Evolutionary conservation across 2,329 filamentous ascomycete species (phyloP).

Genomic region (Thermothelomyces thermophilus): DNA sequence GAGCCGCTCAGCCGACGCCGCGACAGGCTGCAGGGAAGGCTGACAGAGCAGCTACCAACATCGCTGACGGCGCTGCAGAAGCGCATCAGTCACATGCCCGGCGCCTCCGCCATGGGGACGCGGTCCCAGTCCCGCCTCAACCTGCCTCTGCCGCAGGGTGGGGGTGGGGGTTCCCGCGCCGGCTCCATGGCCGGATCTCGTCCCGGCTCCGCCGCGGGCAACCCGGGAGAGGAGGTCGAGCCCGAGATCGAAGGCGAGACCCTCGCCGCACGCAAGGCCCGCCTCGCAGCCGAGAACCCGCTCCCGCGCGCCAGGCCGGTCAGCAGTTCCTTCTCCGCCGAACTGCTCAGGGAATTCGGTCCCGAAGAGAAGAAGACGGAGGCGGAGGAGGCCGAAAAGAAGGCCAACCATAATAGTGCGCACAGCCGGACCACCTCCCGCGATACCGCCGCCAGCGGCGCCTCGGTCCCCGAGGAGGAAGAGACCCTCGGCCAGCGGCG

Average conservation of each 20-base stretch:
- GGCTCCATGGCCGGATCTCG: constrained; percentile 23
- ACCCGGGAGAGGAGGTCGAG: constrained; percentile 28
- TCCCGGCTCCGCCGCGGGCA: constrained; percentile 20
- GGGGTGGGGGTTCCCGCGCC: constrained; percentile 14
- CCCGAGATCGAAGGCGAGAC: constrained; percentile 59
- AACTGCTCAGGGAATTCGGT: constrained; percentile 61
- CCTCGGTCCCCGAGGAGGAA: constrained; percentile 46
- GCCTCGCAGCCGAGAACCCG: constrained; percentile 50
- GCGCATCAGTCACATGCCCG: constrained; percentile 40
- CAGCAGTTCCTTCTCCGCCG: constrained; percentile 59
- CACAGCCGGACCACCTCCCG: constrained; percentile 11
- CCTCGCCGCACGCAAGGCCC: constrained; percentile 56
- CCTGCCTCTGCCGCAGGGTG: constrained; percentile 11
- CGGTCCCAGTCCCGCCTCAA: constrained; percentile 25
- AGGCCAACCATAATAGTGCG: constrained; percentile 14
- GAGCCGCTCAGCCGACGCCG: constrained; percentile 77
- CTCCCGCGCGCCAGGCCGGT: constrained; percentile 52
- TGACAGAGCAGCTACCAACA: constrained; percentile 28
- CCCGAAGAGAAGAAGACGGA: constrained; percentile 37
- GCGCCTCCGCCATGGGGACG: constrained; percentile 24
- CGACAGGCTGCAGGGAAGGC: constrained; percentile 63
- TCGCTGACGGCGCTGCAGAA: constrained; percentile 30
- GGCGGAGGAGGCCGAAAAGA: constrained; percentile 26
- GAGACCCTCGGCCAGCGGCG: constrained; percentile 76
- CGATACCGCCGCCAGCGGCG: constrained; percentile 18